Conservation (phyloP, 352 stramenopile species). For the Phytopythium vexans region DNA sequence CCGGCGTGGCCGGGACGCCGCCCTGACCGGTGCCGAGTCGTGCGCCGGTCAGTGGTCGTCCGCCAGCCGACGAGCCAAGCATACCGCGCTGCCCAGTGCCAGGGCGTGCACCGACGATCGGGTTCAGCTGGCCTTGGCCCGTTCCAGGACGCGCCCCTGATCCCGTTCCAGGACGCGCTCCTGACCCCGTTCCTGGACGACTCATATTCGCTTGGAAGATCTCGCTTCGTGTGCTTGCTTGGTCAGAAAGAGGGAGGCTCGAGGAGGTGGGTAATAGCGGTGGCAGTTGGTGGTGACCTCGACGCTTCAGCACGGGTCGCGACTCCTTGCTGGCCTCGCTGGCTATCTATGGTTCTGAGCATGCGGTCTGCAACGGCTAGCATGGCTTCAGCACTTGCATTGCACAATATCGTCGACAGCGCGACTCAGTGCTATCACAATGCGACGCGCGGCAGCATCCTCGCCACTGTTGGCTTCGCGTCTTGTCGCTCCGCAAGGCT, state of each 20-base stretch:
- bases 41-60: constrained; percentile 43
- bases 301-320: too few relatives aligned
- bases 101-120: constrained; percentile 45
- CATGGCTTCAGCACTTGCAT: constrained; percentile 5
- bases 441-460: neutral
- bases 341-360: too few relatives aligned
- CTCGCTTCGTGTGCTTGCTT: too few relatives aligned
- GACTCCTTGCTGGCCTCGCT: too few relatives aligned
- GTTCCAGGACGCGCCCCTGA: constrained; percentile 38
- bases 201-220: too few relatives aligned
- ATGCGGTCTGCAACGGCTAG: too few relatives aligned
- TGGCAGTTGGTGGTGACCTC: too few relatives aligned
- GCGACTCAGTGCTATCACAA: neutral
- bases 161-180: constrained; percentile 2
- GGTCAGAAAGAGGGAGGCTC: too few relatives aligned
- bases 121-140: constrained; percentile 49
- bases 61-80: constrained; percentile 43
- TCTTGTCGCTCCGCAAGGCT: neutral
- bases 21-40: constrained; percentile 51
- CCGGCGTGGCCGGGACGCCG: constrained; percentile 48
- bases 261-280: too few relatives aligned
- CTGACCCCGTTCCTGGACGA: neutral
- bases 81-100: constrained; percentile 51
- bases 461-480: too few relatives aligned
- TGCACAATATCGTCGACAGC: neutral